phyloP scores from a whole-genome alignment of 2,329 filamentous ascomycete genomes.

The Sporothrix sp. region DNA sequence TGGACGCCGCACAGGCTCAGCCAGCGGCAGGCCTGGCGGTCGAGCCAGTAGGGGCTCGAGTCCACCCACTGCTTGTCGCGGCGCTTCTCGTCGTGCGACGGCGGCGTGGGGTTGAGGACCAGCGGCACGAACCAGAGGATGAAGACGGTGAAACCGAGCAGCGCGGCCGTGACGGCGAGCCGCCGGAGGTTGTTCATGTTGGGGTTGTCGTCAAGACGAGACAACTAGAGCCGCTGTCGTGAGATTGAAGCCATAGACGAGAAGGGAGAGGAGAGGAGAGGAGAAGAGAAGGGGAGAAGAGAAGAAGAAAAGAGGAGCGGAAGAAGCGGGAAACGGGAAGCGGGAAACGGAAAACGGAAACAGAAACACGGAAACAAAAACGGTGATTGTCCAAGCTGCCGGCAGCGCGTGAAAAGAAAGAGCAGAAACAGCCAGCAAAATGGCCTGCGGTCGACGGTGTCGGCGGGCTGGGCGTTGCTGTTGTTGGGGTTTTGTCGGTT shows the following conservation, averaged over 20 bases:
- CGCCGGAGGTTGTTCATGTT: conserved; percentile 41
- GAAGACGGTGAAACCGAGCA: conserved; percentile 32
- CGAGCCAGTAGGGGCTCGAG: conserved; percentile 61
- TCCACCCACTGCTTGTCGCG: conserved; percentile 60
- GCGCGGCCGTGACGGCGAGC: conserved; percentile 28
- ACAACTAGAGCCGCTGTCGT: too few relatives aligned
- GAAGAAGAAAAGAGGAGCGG: background rate
- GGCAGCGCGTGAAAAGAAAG: too few relatives aligned
- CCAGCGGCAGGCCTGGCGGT: conserved; percentile 70
- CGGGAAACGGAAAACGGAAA: background rate
- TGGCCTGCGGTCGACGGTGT: too few relatives aligned
- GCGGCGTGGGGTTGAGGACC: conserved; percentile 53
- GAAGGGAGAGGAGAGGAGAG: background rate
- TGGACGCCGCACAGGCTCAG: conserved; percentile 69
- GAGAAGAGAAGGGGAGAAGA: background rate
- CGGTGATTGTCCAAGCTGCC: too few relatives aligned
- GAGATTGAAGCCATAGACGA: background rate
- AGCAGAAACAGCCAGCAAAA: too few relatives aligned
- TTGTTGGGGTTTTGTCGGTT: too few relatives aligned
- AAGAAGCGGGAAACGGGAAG: background rate
- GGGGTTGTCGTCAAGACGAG: too few relatives aligned
- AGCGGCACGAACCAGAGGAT: conserved; percentile 42
- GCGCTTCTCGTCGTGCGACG: conserved; percentile 47
- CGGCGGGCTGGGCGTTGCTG: too few relatives aligned
- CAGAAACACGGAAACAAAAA: background rate